Percentiles rank a stretch among this genome's conserved stretches.
Conservation (phyloP, 495 filamentous ascomycete species). For the Parachaetomium inaequale region DNA sequence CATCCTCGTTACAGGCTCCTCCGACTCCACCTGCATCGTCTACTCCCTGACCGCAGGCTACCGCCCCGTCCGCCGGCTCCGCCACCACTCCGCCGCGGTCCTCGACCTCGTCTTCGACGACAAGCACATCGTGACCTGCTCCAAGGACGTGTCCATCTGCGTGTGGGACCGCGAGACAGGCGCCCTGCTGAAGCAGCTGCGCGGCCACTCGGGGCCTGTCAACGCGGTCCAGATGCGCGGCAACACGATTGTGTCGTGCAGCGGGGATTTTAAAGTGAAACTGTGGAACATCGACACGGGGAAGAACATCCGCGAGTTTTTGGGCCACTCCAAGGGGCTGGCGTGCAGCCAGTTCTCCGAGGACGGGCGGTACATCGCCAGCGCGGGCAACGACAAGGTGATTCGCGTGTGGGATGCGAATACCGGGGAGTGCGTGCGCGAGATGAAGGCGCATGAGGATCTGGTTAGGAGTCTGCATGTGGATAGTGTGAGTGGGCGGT, state of each 20-base stretch:
- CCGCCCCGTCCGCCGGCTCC: conserved; percentile 70
- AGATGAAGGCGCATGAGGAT: conserved; percentile 71
- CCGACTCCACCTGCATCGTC: conserved; percentile 85
- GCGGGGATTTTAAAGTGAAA: conserved; percentile 87
- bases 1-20: conserved; percentile 92
- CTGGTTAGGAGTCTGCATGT: conserved; percentile 86
- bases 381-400: conserved; percentile 87
- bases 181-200: conserved; percentile 65
- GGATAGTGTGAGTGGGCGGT: conserved; percentile 73
- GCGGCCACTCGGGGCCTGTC: conserved; percentile 83
- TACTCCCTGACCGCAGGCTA: conserved; percentile 79
- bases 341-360: conserved; percentile 95
- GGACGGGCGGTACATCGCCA: conserved; percentile 81
- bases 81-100: conserved; percentile 77
- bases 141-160: conserved; percentile 87
- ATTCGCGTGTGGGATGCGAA: conserved; percentile 93
- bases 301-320: conserved; percentile 80
- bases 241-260: conserved; percentile 85
- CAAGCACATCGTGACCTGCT: conserved; percentile 90
- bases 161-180: conserved; percentile 87
- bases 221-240: conserved; percentile 93
- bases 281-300: conserved; percentile 90
- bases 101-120: conserved; percentile 90
- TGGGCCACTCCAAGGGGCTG: conserved; percentile 80
- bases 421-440: conserved; percentile 76